Evolutionary conservation across 345 rosid genomes (phyloP), one percentile per base, ranked within the genome.

Genomic region (Nasturtium officinale): DNA sequence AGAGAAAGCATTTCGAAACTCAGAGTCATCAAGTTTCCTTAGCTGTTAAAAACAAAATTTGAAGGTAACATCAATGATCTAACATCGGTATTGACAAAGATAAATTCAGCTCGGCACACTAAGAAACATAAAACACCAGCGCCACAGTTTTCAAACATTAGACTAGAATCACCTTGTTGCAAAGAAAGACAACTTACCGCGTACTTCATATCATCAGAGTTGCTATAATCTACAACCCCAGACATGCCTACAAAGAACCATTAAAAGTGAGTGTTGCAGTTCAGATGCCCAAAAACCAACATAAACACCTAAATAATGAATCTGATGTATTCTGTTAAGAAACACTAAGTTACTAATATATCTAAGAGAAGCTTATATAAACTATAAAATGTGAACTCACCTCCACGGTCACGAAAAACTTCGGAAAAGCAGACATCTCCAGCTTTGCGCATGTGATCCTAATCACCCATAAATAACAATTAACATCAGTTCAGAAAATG

Each of bases 391-490:
- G 43, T 33, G 5, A 9, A 43, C 84, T 77, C 73, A 95, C 99
- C 98, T 68, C 87, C 89, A 35, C 90, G 93, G 58, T 89, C 92
- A 18, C 88, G 92, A 61, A 87, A 95, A 16, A 95, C 98, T 81
- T 91, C 89, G 75, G 99, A 90, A 62, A 95, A 95, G 75, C 96
- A 89, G 63, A 91, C 99, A 84, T 91, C 99, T 69, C 99, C 99
- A 78, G 98, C 99, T 70, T 79, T 80, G 47, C 99, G 94, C 99
- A 95, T 95, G 83, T 95, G 99, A 80, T 95, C 99, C 99, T 90
- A 78, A 71, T 46, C 67, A 55, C 45, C 47, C 48, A 56, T 21
- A 25, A 12, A 43, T 15, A 64, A 11, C 54, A 18, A 60, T 29
- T 17, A 38, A 23, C 5, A 65, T 25, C 3, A 42, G 51, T 28